These are phyloP conservation scores for Mycena rebaudengoi DNA, from an alignment of 768 basidiomycete genomes.

Conservation along the genomic window DNA sequence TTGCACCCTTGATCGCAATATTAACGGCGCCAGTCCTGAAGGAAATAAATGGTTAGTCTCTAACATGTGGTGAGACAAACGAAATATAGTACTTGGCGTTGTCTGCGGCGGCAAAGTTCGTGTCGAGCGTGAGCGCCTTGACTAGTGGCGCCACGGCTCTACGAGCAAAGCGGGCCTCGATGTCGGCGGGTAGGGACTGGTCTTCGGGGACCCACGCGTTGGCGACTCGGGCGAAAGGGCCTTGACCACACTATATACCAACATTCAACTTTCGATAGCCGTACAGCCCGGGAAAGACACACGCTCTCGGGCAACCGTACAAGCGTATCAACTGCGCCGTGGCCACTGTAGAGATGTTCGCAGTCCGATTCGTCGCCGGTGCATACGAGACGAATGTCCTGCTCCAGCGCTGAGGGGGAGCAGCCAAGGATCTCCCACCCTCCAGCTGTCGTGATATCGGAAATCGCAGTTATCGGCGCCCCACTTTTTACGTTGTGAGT, in stretches of 20 bases:
- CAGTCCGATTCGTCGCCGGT: slow-evolving; percentile 27
- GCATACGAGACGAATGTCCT: slow-evolving; percentile 37
- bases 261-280: too few relatives aligned
- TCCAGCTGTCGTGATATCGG: slow-evolving; percentile 40
- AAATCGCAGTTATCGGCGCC: slow-evolving; percentile 32
- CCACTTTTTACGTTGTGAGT: too few relatives aligned
- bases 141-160: slow-evolving; percentile 9
- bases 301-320: slow-evolving; percentile 46
- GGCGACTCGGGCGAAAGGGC: slow-evolving; percentile 15
- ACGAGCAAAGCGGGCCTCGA: slow-evolving; percentile 1
- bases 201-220: slow-evolving; percentile 9
- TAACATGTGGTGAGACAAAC: background rate
- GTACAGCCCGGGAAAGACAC: background rate
- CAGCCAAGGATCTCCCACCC: slow-evolving; percentile 50
- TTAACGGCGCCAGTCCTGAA: slow-evolving; percentile 13
- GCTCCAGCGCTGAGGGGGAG: slow-evolving; percentile 32
- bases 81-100: slow-evolving; percentile 2
- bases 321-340: slow-evolving; percentile 41
- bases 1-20: slow-evolving; percentile 17
- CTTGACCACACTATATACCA: slow-evolving; percentile 11
- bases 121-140: slow-evolving; percentile 15
- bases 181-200: slow-evolving; percentile 3
- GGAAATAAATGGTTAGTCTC: background rate
- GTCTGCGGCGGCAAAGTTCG: slow-evolving; percentile 16
- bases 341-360: slow-evolving; percentile 38